Evolutionary conservation across 2,329 filamentous ascomycete species (phyloP).

Genomic region (Pleomassaria siparia): DNA sequence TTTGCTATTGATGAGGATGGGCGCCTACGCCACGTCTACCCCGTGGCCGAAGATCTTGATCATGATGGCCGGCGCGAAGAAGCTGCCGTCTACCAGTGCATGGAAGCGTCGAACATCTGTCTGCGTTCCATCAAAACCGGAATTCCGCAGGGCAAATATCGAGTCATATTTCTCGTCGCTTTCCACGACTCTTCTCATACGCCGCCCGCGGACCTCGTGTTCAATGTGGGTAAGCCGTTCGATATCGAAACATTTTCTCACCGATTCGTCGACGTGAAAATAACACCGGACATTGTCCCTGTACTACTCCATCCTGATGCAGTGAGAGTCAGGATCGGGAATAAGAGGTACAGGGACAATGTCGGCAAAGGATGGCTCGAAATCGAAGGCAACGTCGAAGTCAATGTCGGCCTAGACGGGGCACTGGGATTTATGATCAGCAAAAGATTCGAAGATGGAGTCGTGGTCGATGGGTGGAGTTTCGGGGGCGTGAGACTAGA

Average conservation of each 20-base stretch:
- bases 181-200: constrained; percentile 24
- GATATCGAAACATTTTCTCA: constrained; percentile 32
- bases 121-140: constrained; percentile 39
- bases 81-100: constrained; percentile 39
- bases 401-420: constrained; percentile 41
- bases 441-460: constrained; percentile 35
- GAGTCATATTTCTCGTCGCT: constrained; percentile 38
- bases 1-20: constrained; percentile 30
- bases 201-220: constrained; percentile 34
- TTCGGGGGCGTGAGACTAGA: constrained; percentile 43
- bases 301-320: constrained; percentile 43
- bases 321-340: constrained; percentile 38
- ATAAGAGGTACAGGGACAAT: constrained; percentile 26
- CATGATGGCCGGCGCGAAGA: constrained; percentile 39
- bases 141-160: constrained; percentile 41
- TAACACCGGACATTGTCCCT: constrained; percentile 41
- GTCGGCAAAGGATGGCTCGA: constrained; percentile 41
- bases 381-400: constrained; percentile 40
- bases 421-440: constrained; percentile 41
- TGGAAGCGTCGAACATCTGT: constrained; percentile 34
- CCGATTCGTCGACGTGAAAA: constrained; percentile 41
- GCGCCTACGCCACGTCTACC: constrained; percentile 31
- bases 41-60: constrained; percentile 40
- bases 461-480: constrained; percentile 39
- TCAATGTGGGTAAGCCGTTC: constrained; percentile 42